These are phyloP conservation scores for Mycosarcoma mackinlayi DNA, from an alignment of 1,284 basidiomycete genomes.

Conservation along the genomic window DNA sequence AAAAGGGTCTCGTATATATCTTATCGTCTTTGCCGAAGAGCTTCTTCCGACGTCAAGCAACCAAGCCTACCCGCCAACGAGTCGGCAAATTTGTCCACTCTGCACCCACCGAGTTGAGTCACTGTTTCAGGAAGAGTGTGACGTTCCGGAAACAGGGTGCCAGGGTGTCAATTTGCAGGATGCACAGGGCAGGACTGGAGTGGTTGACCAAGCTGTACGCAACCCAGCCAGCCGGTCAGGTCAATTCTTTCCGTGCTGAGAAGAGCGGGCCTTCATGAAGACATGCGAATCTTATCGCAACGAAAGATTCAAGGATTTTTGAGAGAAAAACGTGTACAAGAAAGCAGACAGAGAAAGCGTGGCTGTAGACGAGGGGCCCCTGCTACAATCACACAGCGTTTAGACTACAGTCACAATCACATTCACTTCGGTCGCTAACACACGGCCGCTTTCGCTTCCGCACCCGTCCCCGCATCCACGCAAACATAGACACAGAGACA, in stretches of 20 bases:
- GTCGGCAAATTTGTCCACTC: not conserved
- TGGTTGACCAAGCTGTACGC: slow-evolving; percentile 1
- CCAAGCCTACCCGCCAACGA: too few relatives aligned
- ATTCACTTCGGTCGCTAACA: not conserved
- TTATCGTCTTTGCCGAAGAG: not conserved
- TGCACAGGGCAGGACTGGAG: not conserved
- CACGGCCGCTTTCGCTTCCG: too few relatives aligned
- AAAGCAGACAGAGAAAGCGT: not conserved
- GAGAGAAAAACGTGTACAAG: not conserved
- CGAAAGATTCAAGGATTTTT: too few relatives aligned
- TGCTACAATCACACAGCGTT: slow-evolving; percentile 8
- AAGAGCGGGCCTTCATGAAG: too few relatives aligned
- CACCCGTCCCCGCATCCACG: too few relatives aligned
- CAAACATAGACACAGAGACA: not conserved
- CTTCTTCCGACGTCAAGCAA: too few relatives aligned
- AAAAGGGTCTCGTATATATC: slow-evolving; percentile 1
- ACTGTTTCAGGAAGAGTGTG: slow-evolving; percentile 1
- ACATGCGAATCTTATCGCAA: too few relatives aligned
- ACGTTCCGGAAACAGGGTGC: not conserved
- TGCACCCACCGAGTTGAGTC: not conserved
- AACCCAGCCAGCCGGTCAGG: not conserved
- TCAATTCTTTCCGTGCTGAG: too few relatives aligned
- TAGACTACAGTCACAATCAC: not conserved
- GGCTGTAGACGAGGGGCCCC: slow-evolving; percentile 1
- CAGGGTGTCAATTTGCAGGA: not conserved